A percentile compares a stretch with the other conserved stretches of the same genome.
Evolutionary conservation across 2,329 filamentous ascomycete genomes (phyloP).

Genomic region (Cercospora berteroae): DNA sequence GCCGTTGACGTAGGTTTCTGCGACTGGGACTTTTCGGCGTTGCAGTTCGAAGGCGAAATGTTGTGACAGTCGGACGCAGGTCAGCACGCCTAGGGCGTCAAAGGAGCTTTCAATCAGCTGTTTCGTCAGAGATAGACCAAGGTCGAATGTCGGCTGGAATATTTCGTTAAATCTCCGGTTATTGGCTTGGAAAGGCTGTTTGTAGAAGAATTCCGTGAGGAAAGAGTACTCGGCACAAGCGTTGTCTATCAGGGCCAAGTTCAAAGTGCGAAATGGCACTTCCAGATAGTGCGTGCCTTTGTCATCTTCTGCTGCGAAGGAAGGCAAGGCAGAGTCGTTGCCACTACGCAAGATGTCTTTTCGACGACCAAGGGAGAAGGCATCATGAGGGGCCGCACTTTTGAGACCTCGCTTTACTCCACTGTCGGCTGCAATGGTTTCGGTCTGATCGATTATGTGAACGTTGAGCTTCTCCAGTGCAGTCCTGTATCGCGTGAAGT

Average conservation of each 20-base stretch:
- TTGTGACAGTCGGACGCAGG: constrained; percentile 93
- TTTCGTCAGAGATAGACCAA: constrained; percentile 75
- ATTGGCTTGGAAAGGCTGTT: constrained; percentile 71
- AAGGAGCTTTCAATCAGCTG: constrained; percentile 71
- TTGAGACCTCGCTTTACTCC: constrained; percentile 44
- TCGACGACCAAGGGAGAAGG: constrained; percentile 83
- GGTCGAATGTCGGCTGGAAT: constrained; percentile 83
- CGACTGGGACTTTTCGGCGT: constrained; percentile 80
- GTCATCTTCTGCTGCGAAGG: constrained; percentile 89
- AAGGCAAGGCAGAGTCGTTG: constrained; percentile 74
- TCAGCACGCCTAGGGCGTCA: constrained; percentile 80
- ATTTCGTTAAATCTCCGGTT: constrained; percentile 82
- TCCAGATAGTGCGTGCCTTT: constrained; percentile 83
- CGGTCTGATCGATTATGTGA: constrained; percentile 76
- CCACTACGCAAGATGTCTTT: constrained; percentile 75
- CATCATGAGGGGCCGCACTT: constrained; percentile 60
- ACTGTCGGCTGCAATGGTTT: constrained; percentile 68
- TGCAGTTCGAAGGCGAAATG: constrained; percentile 93
- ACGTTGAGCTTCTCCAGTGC: constrained; percentile 82
- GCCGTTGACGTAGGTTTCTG: constrained; percentile 89
- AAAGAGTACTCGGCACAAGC: constrained; percentile 94
- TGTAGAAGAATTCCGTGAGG: constrained; percentile 82
- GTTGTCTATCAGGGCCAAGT: constrained; percentile 90
- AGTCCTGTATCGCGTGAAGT: constrained; percentile 84
- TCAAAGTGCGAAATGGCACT: constrained; percentile 89